phyloP scores from a whole-genome alignment of 257 asterid genomes.

The Verbascum thapsus region DNA sequence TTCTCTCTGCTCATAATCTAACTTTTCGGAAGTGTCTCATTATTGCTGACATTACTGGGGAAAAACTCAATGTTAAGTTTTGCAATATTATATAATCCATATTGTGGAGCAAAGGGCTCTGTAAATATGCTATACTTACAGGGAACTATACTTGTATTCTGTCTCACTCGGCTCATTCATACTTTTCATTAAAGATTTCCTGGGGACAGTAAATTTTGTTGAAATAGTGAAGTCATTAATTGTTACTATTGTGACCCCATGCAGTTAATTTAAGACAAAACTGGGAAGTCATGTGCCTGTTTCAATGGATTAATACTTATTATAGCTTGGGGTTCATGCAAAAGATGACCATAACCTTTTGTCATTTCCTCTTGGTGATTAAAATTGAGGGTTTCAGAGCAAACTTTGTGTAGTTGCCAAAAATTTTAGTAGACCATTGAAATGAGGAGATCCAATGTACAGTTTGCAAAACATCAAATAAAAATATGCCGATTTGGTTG shows the following conservation, averaged over 20 bases:
- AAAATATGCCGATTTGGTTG: no score
- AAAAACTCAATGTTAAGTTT: no score
- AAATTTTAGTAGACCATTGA: no score
- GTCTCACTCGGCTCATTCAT: neutral
- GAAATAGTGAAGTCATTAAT: neutral
- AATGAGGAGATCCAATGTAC: no score
- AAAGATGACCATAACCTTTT: neutral
- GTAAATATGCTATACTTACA: neutral
- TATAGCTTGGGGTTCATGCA: constrained; percentile 14
- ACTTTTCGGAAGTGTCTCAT: no score
- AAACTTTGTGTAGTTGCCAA: no score
- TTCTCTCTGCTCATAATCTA: no score
- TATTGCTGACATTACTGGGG: no score
- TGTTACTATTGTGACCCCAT: neutral
- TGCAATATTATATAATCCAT: no score
- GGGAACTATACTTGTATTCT: neutral
- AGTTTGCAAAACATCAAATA: no score
- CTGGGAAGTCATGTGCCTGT: constrained; percentile 8
- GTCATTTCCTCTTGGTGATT: neutral
- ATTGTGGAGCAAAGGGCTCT: no score
- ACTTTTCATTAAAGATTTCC: neutral
- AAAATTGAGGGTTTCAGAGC: neutral
- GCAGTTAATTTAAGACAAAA: neutral
- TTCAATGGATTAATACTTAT: no score
- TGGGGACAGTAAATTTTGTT: neutral